Conservation (phyloP, 768 basidiomycete species). For the Calvatia gigantea region DNA sequence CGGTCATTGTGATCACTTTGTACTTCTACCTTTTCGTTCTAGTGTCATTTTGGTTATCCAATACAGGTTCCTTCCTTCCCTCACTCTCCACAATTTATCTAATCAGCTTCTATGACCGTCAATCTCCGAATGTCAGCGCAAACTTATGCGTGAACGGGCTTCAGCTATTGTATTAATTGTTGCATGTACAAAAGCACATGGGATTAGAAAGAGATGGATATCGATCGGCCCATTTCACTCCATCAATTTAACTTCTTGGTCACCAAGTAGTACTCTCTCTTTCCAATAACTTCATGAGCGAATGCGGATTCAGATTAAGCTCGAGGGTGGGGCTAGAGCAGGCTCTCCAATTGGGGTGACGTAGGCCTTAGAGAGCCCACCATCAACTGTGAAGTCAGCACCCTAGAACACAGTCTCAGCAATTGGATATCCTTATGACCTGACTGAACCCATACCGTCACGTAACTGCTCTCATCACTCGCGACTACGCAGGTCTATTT, state of each 20-base stretch:
- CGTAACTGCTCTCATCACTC: constrained; percentile 93
- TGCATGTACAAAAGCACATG: too few species aligned
- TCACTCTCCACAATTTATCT: too few species aligned
- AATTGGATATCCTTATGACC: not conserved
- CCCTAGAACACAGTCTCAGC: constrained; percentile 42
- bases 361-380: constrained; percentile 89
- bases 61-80: too few species aligned
- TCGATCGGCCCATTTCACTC: not conserved
- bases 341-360: constrained; percentile 86
- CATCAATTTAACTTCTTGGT: not conserved
- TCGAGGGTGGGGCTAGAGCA: constrained; percentile 63
- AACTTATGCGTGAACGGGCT: too few species aligned
- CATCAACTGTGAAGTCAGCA: constrained; percentile 94
- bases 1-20: too few species aligned
- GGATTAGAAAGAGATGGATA: too few species aligned
- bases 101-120: too few species aligned
- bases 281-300: not conserved
- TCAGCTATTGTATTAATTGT: too few species aligned
- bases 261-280: not conserved
- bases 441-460: constrained; percentile 62
- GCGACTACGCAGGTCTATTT: constrained; percentile 55
- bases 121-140: too few species aligned
- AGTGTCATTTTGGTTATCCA: too few species aligned
- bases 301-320: constrained; percentile 36
- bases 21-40: too few species aligned